Conservation (phyloP, 1,139 yeast genomes). For the Hyphopichia burtonii region DNA sequence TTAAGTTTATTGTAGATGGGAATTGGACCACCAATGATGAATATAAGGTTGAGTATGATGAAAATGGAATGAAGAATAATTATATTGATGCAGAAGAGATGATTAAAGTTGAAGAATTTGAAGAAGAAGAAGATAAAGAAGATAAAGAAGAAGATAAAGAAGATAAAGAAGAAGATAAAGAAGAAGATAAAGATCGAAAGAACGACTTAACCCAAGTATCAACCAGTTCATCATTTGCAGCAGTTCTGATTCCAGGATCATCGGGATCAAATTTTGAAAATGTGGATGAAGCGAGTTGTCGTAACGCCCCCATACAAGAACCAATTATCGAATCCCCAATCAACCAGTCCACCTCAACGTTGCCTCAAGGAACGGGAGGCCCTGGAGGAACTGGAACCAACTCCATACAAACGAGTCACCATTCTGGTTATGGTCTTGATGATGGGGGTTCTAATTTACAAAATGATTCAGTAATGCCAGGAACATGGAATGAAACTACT, state of each 20-base stretch:
- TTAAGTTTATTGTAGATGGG: constrained; percentile 36
- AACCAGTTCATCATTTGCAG: constrained; percentile 44
- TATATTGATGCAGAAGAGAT: constrained; percentile 29
- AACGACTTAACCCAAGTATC: constrained; percentile 24
- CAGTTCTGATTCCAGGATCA: constrained; percentile 32
- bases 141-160: neutral
- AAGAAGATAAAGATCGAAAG: neutral
- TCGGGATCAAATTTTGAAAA: constrained; percentile 15
- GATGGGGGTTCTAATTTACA: neutral
- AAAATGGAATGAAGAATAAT: constrained; percentile 40
- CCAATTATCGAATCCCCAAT: neutral
- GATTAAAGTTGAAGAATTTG: constrained; percentile 9
- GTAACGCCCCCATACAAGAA: constrained; percentile 5
- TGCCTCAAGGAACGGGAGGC: neutral
- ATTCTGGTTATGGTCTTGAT: neutral
- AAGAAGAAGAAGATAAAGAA: constrained; percentile 1
- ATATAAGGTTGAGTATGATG: constrained; percentile 30
- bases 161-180: neutral
- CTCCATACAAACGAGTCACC: too few relatives aligned
- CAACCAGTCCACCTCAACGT: neutral
- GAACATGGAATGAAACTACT: neutral
- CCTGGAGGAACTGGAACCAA: neutral
- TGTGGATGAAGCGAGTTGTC: constrained; percentile 9
- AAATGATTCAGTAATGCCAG: neutral
- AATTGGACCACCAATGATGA: constrained; percentile 32